These are phyloP conservation scores for Teratosphaeria pseudoeucalypti DNA, from an alignment of 2,329 filamentous ascomycete species.

Conservation along the genomic window DNA sequence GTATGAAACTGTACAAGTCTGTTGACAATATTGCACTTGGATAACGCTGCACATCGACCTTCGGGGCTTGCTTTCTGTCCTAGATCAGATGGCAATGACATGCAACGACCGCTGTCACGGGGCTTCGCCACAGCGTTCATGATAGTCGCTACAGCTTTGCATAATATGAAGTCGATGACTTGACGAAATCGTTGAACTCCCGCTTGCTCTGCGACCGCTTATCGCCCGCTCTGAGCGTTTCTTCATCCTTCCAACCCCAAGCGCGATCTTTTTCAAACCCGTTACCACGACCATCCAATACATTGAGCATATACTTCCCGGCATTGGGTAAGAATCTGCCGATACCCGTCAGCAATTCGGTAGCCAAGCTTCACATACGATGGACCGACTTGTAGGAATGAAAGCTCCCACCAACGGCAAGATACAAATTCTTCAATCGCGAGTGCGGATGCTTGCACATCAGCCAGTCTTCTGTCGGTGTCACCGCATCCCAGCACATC, in stretches of 20 bases:
- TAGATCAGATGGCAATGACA: not conserved
- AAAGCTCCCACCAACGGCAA: constrained; percentile 53
- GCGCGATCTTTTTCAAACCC: not conserved
- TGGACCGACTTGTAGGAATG: constrained; percentile 40
- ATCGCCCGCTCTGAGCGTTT: not conserved
- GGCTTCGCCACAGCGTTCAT: not conserved
- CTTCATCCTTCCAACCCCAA: not conserved
- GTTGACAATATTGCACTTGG: not conserved
- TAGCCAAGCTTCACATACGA: not conserved
- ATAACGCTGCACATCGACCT: not conserved
- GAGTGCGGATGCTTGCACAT: constrained; percentile 42
- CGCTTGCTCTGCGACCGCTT: not conserved
- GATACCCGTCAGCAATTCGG: not conserved
- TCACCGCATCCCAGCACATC: constrained; percentile 50
- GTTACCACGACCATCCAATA: not conserved
- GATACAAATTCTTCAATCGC: constrained; percentile 42
- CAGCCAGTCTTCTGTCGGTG: constrained; percentile 52
- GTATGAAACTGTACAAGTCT: too few relatives aligned
- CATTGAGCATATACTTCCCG: not conserved
- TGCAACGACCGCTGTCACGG: not conserved
- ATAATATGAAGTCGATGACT: not conserved
- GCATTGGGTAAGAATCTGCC: not conserved
- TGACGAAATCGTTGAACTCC: not conserved
- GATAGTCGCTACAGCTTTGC: not conserved
- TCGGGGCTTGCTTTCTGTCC: not conserved